Base-by-base conservation (phyloP, 1,139 yeast species). In the Sugiyamaella novakii region DNA sequence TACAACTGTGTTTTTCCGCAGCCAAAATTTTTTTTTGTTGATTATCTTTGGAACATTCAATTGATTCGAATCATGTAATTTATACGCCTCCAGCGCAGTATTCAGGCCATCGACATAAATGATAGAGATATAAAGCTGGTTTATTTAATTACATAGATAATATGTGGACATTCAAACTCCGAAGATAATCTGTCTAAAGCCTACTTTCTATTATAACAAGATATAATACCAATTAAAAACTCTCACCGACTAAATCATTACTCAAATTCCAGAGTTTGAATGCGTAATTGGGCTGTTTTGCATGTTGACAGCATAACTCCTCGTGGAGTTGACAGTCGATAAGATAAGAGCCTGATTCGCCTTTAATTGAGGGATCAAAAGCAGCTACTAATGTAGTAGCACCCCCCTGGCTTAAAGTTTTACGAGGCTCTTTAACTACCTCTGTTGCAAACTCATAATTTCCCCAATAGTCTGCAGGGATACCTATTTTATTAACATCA, bases 331-430 rank as follows among this genome's bases (percentile, higher is more conserved):
- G 31, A 17, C 46, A 34, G 17, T 46, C 50, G 11, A 12, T 35
- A 5, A 41, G 34, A 27, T 41, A 46, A n/a, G 37, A 22, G 8
- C 50, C 50, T 10, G 33, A 25, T n/a, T 14, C 21, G 7, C 36
- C n/a, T 1, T 15, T 38, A 27, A 48, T 31, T 5, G 34, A 18
- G n/a, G 51, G 51, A 22, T 33, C 37, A 14, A 48, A 36, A 29
- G 48, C 51, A 29, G 46, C 51, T 2, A 30, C 48, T 12, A 43
- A 22, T 21, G 30, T 34, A 15, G 51, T 48, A n/a, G 51, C 41
- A 21, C 36, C 51, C 19, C 51, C 48, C 15, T 38, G 29, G 15
- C 39, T 8, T 19, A 40, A 22, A 11, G 30, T 27, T 34, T 48
- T 48, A 10, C 8, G 24, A 14, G 10, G 18, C 11, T 12, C 3